Conservation (phyloP, 371 early-diverging fungal genomes). For the Mortierella sp. region DNA sequence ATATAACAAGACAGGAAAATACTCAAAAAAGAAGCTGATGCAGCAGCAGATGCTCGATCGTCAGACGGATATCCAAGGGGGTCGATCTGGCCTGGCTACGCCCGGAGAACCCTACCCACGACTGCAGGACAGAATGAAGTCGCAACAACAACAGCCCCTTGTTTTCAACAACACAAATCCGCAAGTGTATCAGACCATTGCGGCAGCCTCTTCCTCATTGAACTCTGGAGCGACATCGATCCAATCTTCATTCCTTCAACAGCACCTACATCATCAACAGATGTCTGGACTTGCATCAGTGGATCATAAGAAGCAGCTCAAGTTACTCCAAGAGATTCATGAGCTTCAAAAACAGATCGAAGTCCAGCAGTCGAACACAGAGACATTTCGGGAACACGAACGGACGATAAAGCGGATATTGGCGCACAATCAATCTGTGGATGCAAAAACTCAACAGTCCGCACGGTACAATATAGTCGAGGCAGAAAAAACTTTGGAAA, state of each 20-base stretch:
- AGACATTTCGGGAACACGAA: conserved; percentile 38
- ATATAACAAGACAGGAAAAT: conserved; percentile 74
- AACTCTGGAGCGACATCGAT: neutral
- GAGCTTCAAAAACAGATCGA: conserved; percentile 30
- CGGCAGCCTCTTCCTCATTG: neutral
- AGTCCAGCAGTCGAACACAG: conserved; percentile 20
- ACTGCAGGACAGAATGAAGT: conserved; percentile 2
- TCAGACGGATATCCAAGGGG: conserved; percentile 3
- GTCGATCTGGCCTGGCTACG: neutral
- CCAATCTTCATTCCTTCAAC: conserved; percentile 13
- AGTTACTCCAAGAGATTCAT: conserved; percentile 30
- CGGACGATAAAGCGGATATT: conserved; percentile 21
- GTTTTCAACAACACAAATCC: conserved; percentile 13
- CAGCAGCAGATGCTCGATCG: conserved; percentile 39
- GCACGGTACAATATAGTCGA: conserved; percentile 22
- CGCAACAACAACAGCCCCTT: conserved; percentile 6
- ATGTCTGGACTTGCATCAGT: conserved; percentile 25
- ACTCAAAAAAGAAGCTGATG: conserved; percentile 67
- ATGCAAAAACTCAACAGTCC: conserved; percentile 21
- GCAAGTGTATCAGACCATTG: conserved; percentile 8
- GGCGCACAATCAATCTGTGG: conserved; percentile 20
- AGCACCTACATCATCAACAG: conserved; percentile 18
- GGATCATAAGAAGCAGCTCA: conserved; percentile 41
- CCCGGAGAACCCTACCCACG: conserved; percentile 1
- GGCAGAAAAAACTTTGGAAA: conserved; percentile 28